Evolutionary conservation across 2,329 filamentous ascomycete species (phyloP), one percentile per base, ranked within the genome.

Genomic region (Fusarium falciforme): DNA sequence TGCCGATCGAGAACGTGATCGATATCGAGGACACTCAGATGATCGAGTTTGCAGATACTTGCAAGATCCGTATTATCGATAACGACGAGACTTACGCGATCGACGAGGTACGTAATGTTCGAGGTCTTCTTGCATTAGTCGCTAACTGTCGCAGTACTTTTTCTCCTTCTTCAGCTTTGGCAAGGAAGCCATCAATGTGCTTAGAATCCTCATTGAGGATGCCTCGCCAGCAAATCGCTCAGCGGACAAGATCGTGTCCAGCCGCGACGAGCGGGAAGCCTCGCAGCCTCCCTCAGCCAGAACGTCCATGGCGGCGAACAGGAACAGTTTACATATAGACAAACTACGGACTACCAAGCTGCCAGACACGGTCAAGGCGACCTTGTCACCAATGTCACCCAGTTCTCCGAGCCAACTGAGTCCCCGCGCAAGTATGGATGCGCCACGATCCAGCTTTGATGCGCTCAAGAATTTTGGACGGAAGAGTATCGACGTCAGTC

Each of bases 21-120:
- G 96, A 98, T 76, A 91, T 98, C 54, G 96, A 98, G 81, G 94
- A 98, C 74, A 96, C 93, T 57, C 92, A 94, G 66, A 94, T 98
- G 84, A 89, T 97, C 64, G 94, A 97, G 73, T 95, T 97, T 81
- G 94, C 95, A 25, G 94, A 98, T 72, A 98, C 96, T 0, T 93
- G 97, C 85, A 98, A 97, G 83, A 92, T 99, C 71, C 91, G 94
- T 40, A 94, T 98, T 49, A 92, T 98, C 66, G 95, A 98, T 79
- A 97, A 95, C 73, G 94, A 96, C 73, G 96, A 98, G 82, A 97
- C 94, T 0, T 98, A 93, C 83, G 95, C 95, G 4, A 94, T 98
- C 73, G 96, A 99, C 78, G 96, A 99, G 87, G 93, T 94, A 85
- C 73, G 84, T 80, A 5, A 4, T 7, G n/a, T 27, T n/a, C 17